A percentile compares a stretch with the other conserved stretches of the same genome.
These are phyloP conservation scores for Fraxinus excelsior DNA, from an alignment of 257 asterid genomes.

Conservation along the genomic window DNA sequence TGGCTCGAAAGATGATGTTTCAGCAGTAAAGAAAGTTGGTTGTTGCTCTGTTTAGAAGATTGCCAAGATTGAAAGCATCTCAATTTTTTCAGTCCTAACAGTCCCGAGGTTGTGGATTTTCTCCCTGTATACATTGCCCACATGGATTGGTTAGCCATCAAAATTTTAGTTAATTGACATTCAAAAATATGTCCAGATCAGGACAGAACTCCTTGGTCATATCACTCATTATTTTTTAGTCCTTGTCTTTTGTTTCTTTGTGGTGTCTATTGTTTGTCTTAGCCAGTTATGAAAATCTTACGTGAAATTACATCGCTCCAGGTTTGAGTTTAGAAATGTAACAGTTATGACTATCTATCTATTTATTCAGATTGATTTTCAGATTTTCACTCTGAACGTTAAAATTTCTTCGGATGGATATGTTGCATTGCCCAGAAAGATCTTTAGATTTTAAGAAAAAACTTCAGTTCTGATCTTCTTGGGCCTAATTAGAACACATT, in stretches of 20 bases:
- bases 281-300: conserved; percentile 3
- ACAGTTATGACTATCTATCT: no score
- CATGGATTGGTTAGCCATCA: conserved; percentile 5
- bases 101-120: conserved; percentile 16
- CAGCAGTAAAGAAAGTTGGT: conserved; percentile 68
- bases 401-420: no score
- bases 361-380: no score
- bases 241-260: background rate
- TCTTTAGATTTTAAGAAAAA: background rate
- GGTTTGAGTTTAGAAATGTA: background rate
- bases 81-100: background rate
- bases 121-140: conserved; percentile 24
- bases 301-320: background rate
- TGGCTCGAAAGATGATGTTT: conserved; percentile 63
- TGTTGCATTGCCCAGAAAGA: no score
- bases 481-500: no score
- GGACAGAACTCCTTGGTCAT: background rate
- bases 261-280: conserved; percentile 7
- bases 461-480: background rate
- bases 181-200: conserved; percentile 11
- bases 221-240: background rate
- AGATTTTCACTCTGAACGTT: no score
- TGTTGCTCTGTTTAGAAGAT: conserved; percentile 57
- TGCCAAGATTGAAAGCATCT: background rate
- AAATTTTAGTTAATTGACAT: conserved; percentile 18